Evolutionary conservation across 345 rosid species (phyloP).

Genomic region (Arabis hirsuta): DNA sequence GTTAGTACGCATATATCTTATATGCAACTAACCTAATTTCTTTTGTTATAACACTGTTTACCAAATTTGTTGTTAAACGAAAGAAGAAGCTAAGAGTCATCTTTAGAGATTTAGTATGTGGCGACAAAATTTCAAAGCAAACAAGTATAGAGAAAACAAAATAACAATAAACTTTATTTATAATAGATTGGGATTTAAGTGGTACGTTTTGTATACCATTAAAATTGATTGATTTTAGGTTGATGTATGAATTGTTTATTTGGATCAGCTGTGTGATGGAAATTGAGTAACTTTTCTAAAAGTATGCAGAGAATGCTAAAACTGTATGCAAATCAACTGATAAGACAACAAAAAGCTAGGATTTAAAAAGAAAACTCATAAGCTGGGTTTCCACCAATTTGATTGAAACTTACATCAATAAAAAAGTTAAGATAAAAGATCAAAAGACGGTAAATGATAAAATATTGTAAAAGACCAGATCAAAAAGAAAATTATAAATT

Average conservation of each 20-base stretch:
- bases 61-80: neutral
- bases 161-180: neutral
- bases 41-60: neutral
- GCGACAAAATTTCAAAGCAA: neutral
- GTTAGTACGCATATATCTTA: constrained; percentile 6
- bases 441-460: neutral
- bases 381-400: constrained; percentile 17
- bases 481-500: too few species aligned
- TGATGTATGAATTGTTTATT: neutral
- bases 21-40: neutral
- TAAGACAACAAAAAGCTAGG: constrained; percentile 33
- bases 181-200: constrained; percentile 2
- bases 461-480: too few species aligned
- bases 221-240: neutral
- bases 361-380: constrained; percentile 24
- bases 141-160: neutral
- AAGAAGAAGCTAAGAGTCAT: too few species aligned
- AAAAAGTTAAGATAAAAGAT: neutral
- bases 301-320: neutral
- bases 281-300: neutral
- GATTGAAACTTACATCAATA: neutral
- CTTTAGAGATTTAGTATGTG: neutral
- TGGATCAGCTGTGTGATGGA: neutral
- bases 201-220: neutral
- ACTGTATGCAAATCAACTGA: constrained; percentile 16